A percentile compares a stretch with the other conserved stretches of the same genome.
Conservation (phyloP, 306 rosid species). For the Betula pendula region DNA sequence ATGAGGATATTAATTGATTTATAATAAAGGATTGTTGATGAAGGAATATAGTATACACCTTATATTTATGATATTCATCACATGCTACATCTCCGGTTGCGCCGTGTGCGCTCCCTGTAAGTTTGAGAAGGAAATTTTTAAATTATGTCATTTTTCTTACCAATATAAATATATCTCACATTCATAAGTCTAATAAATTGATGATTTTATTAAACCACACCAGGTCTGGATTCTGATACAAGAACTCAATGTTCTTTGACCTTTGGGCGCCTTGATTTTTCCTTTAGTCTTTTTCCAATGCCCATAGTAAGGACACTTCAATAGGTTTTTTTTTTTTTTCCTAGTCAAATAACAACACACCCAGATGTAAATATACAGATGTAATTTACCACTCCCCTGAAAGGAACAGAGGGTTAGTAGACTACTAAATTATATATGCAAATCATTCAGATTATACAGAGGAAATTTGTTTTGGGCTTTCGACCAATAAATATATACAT, state of each 20-base stretch:
- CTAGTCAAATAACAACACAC: too few species aligned
- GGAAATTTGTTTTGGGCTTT: too few species aligned
- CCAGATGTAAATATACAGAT: too few species aligned
- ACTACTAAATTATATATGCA: too few species aligned
- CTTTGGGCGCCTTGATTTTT: neutral
- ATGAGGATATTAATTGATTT: neutral
- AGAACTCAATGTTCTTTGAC: too few species aligned
- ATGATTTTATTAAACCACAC: too few species aligned
- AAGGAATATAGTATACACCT: conserved; percentile 37
- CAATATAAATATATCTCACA: neutral
- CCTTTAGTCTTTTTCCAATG: neutral
- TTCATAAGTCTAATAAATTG: neutral
- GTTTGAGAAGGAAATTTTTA: neutral
- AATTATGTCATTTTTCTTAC: neutral
- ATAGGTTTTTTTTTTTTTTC: too few species aligned
- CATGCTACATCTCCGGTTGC: conserved; percentile 65
- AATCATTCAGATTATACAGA: too few species aligned
- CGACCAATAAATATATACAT: too few species aligned
- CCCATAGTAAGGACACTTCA: neutral
- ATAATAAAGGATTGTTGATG: neutral
- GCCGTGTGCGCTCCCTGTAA: conserved; percentile 40
- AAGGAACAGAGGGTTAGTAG: neutral
- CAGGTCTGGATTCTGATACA: too few species aligned
- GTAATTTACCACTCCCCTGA: neutral
- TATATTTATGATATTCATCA: conserved; percentile 65